A percentile compares a stretch with the other conserved stretches of the same genome.
These are phyloP conservation scores for Chrysoporthe austroafricana DNA, from an alignment of 2,329 filamentous ascomycete species.

Conservation along the genomic window DNA sequence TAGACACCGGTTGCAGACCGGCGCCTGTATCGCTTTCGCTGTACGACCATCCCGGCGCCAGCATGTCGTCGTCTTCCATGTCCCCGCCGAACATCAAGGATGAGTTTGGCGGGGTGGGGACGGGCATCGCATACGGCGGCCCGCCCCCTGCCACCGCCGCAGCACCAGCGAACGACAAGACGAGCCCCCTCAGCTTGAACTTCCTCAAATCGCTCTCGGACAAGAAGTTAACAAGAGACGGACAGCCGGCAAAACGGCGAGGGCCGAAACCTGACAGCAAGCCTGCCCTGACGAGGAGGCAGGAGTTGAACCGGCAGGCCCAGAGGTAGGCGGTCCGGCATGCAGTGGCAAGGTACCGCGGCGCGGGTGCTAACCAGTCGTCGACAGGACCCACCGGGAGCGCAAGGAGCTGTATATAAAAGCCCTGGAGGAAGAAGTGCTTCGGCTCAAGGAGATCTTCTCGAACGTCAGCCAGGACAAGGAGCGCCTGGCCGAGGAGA, in stretches of 20 bases:
- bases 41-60: constrained; percentile 1
- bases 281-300: constrained; percentile 86
- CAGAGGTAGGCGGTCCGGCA: constrained; percentile 68
- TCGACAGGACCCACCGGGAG: constrained; percentile 85
- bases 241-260: constrained; percentile 82
- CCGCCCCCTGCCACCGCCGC: background rate
- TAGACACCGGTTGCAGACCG: constrained; percentile 1
- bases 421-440: constrained; percentile 86
- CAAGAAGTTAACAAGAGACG: constrained; percentile 83
- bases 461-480: constrained; percentile 75
- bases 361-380: constrained; percentile 25
- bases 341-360: too few species aligned
- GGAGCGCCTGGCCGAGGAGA: constrained; percentile 77
- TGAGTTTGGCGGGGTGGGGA: constrained; percentile 24
- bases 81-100: constrained; percentile 25
- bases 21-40: background rate
- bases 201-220: constrained; percentile 71
- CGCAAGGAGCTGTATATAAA: constrained; percentile 97
- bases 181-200: constrained; percentile 52
- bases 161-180: constrained; percentile 34
- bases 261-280: constrained; percentile 97
- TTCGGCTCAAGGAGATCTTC: constrained; percentile 85
- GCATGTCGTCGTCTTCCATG: constrained; percentile 20
- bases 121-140: constrained; percentile 25
- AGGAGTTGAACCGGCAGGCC: constrained; percentile 93